Conservation (phyloP, 2,329 filamentous ascomycete genomes). For the Aureobasidium sp. region DNA sequence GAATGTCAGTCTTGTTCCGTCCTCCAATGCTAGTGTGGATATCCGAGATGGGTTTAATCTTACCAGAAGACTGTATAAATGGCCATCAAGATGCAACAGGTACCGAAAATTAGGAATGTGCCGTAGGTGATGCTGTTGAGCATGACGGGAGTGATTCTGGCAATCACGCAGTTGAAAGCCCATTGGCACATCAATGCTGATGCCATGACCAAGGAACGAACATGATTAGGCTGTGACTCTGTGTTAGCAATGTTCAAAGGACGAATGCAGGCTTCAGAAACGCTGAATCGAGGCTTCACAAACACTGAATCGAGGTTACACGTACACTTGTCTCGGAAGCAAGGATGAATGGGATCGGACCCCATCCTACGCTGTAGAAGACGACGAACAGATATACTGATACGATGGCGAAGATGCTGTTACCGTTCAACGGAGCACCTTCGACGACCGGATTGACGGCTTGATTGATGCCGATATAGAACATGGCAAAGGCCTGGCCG, state of each 20-base stretch:
- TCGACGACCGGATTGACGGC: constrained; percentile 44
- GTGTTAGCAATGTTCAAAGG: background rate
- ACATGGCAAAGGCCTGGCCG: constrained; percentile 40
- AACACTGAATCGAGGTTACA: background rate
- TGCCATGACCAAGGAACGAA: constrained; percentile 38
- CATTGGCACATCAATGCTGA: constrained; percentile 41
- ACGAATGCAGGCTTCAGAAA: background rate
- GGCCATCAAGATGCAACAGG: constrained; percentile 36
- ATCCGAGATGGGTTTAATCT: too few relatives aligned
- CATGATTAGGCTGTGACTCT: constrained; percentile 21
- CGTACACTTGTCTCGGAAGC: constrained; percentile 29
- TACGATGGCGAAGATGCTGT: constrained; percentile 49
- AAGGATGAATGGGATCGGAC: constrained; percentile 40
- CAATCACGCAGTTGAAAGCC: constrained; percentile 31
- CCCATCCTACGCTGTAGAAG: constrained; percentile 42
- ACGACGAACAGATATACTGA: constrained; percentile 46
- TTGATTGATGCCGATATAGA: constrained; percentile 28
- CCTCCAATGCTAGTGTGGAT: too few relatives aligned
- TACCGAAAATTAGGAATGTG: constrained; percentile 35
- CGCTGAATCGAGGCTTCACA: background rate
- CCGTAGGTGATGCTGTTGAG: constrained; percentile 37
- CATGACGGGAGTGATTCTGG: constrained; percentile 34
- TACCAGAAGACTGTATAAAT: constrained; percentile 34
- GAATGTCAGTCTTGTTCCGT: too few relatives aligned
- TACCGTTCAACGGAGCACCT: constrained; percentile 49